Percentiles rank a stretch among this genome's conserved stretches.
phyloP scores from a whole-genome alignment of 2,329 filamentous ascomycete species.

The Plenodomus lindquistii region DNA sequence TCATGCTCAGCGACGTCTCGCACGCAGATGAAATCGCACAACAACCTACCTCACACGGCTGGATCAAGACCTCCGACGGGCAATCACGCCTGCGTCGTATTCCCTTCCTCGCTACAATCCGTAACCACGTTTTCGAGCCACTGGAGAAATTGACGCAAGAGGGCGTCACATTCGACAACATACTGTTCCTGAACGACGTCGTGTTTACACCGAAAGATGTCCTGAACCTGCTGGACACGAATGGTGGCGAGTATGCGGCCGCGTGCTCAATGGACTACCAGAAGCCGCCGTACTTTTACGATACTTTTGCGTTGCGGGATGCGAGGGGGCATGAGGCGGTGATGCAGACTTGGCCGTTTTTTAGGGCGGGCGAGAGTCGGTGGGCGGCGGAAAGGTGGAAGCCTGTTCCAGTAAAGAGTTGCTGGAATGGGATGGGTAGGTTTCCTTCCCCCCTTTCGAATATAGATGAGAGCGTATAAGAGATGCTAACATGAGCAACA shows the following conservation, averaged over 20 bases:
- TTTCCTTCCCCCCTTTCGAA: background rate
- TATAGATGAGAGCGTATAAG: too few species aligned
- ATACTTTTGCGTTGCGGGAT: constrained; percentile 66
- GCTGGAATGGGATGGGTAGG: constrained; percentile 67
- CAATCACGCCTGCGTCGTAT: constrained; percentile 65
- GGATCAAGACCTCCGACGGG: constrained; percentile 61
- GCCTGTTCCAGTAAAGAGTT: constrained; percentile 64
- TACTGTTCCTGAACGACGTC: constrained; percentile 67
- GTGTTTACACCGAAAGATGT: constrained; percentile 63
- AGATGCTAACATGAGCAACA: constrained; percentile 15
- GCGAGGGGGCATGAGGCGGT: constrained; percentile 55
- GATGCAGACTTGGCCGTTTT: constrained; percentile 64
- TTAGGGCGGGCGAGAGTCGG: constrained; percentile 56
- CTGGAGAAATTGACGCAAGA: constrained; percentile 56
- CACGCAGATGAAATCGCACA: constrained; percentile 43
- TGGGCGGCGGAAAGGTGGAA: constrained; percentile 53
- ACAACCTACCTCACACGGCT: constrained; percentile 51
- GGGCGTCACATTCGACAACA: constrained; percentile 59
- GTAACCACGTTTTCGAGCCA: constrained; percentile 67
- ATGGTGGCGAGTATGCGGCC: constrained; percentile 62
- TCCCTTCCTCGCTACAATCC: constrained; percentile 66
- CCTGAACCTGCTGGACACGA: constrained; percentile 60
- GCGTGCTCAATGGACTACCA: constrained; percentile 66
- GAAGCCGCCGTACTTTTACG: constrained; percentile 60
- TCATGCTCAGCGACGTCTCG: constrained; percentile 62